phyloP scores from a whole-genome alignment of 2,329 filamentous ascomycete species.

The Calonectria honghensis region DNA sequence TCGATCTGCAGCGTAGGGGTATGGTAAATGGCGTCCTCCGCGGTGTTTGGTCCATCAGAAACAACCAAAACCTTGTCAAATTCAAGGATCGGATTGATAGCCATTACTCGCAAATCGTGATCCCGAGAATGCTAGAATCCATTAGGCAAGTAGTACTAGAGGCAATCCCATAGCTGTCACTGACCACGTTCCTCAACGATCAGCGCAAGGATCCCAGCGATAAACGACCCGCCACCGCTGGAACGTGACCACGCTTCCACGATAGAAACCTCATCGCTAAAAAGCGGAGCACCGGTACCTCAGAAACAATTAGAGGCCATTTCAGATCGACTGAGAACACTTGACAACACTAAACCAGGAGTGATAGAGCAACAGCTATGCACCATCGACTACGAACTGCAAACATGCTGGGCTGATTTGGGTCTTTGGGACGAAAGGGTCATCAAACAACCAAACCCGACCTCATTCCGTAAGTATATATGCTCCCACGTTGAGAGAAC shows the following conservation, averaged over 20 bases:
- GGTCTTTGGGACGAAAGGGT: neutral
- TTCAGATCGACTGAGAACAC: neutral
- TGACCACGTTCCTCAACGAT: neutral
- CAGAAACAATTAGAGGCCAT: neutral
- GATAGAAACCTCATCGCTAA: neutral
- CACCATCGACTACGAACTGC: constrained; percentile 14
- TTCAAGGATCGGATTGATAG: constrained; percentile 12
- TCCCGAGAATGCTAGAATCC: neutral
- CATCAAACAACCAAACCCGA: neutral
- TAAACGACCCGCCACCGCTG: neutral
- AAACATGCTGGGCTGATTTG: constrained; percentile 5
- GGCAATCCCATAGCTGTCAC: neutral
- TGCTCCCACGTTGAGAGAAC: neutral
- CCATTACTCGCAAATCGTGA: neutral
- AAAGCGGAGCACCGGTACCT: neutral
- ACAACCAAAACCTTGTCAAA: neutral
- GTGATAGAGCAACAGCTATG: neutral
- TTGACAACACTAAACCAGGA: neutral
- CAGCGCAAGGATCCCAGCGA: neutral
- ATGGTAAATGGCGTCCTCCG: constrained; percentile 6
- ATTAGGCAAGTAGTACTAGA: constrained; percentile 13
- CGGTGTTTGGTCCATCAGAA: neutral
- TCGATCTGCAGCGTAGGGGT: neutral
- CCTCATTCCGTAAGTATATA: neutral
- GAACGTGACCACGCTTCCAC: neutral